Conservation (phyloP, 805 yeast species). For the Sugiyamaella americana region DNA sequence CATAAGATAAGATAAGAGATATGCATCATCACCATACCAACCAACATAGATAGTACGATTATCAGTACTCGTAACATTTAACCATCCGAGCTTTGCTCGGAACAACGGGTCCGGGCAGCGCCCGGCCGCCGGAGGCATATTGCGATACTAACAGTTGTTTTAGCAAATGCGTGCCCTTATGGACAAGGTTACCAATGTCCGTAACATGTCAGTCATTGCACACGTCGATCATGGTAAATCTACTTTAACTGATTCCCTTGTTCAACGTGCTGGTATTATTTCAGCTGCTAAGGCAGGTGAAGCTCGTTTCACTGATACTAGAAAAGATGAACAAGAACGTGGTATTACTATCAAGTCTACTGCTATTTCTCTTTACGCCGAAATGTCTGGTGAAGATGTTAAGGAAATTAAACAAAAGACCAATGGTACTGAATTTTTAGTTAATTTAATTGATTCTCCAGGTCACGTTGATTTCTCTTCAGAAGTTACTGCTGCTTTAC, state of each 20-base stretch:
- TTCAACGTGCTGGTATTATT: slow-evolving; percentile 98
- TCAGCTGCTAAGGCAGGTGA: slow-evolving; percentile 99
- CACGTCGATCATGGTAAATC: slow-evolving; percentile 99
- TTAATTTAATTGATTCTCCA: slow-evolving; percentile 98
- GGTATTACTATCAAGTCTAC: slow-evolving; percentile 99
- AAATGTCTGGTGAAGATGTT: slow-evolving; percentile 77
- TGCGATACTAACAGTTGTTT: not conserved
- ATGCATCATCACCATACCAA: too few relatives aligned
- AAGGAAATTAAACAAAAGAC: slow-evolving; percentile 87
- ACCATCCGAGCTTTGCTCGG: not conserved
- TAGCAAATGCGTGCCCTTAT: slow-evolving; percentile 92
- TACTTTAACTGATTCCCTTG: slow-evolving; percentile 97
- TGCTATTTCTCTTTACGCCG: slow-evolving; percentile 92
- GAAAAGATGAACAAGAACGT: slow-evolving; percentile 99
- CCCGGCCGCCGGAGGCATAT: not conserved
- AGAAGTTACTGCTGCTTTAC: slow-evolving; percentile 99
- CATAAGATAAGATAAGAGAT: too few relatives aligned
- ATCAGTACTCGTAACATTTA: not conserved
- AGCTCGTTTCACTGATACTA: slow-evolving; percentile 99
- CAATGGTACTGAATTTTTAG: slow-evolving; percentile 88
- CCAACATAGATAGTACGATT: not conserved
- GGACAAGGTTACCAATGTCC: slow-evolving; percentile 99
- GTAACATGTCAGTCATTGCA: slow-evolving; percentile 99
- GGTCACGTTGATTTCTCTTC: slow-evolving; percentile 99
- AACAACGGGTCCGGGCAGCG: not conserved